Evolutionary conservation across 805 yeast genomes (phyloP), one percentile per base, ranked within the genome.

Genomic region (Kluyveromyces siamensis): DNA sequence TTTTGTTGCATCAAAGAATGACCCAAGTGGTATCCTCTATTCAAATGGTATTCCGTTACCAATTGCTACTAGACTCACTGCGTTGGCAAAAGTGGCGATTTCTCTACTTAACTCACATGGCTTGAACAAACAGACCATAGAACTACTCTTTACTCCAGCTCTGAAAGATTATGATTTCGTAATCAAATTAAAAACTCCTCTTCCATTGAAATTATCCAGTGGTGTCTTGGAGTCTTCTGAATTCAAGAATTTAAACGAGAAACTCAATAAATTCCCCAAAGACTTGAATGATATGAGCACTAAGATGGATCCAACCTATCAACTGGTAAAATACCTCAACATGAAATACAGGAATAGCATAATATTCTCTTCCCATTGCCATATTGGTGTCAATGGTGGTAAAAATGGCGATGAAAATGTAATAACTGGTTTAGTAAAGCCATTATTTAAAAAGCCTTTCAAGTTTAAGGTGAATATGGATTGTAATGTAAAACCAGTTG

Each of bases 11-110:
- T 78, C 96, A 1, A 83, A 81, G 60, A 83, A 80, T 52, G 98
- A 93, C 60, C 79, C 82, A n/a, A 79, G 91, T 11, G 98, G 98
- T 41, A 80, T 80, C 43, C 63, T 87, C 50, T 93, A 96, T 91
- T 79, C 91, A 4, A 74, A 76, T 54, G 75, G 74, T 43, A 62
- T 72, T 21, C 80, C 79, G 19, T 71, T 85, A 48, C 90, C 96
- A 8, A 82, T 90, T 49, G 89, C 96, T 5, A 76, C 90, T 11
- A 80, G 99, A 68, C 69, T 91, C 52, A 91, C 98, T 0, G 90
- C 95, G 0, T 74, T 93, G 51, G 78, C 96, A 1, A 79, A 87
- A 54, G 90, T 84, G 27, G 90, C 91, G 0, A 66, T 79, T 39
- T 73, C 75, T 17, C 62, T 84, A 48, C 64, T 82, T 18, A 72